Percentiles rank a stretch among this genome's conserved stretches.
Evolutionary conservation across 2,329 filamentous ascomycete species (phyloP).

Genomic region (Basipetospora chlamydospora): DNA sequence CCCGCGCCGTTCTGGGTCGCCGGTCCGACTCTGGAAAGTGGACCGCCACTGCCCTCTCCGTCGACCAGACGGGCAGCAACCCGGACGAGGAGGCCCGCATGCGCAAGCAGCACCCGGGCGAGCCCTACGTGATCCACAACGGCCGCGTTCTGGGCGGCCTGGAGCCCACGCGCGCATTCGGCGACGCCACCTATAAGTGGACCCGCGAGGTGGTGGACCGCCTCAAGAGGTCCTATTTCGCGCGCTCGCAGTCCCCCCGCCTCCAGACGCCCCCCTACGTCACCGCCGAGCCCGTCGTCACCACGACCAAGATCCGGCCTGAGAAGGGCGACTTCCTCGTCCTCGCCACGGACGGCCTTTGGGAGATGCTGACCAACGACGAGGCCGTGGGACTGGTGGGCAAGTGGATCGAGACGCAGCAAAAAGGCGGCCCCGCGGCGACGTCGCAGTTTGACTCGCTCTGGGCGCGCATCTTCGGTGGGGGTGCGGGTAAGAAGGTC

Average conservation of each 20-base stretch:
- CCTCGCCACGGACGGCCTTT: constrained; percentile 89
- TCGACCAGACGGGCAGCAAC: constrained; percentile 87
- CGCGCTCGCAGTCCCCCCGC: constrained; percentile 58
- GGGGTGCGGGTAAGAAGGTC: constrained; percentile 12
- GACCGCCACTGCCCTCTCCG: constrained; percentile 77
- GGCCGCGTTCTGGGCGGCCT: constrained; percentile 84
- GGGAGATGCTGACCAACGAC: constrained; percentile 99
- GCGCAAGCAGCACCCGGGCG: constrained; percentile 74
- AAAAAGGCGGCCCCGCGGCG: constrained; percentile 25
- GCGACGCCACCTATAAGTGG: constrained; percentile 97
- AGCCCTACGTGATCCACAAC: constrained; percentile 74
- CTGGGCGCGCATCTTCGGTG: constrained; percentile 46
- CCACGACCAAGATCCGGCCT: constrained; percentile 81
- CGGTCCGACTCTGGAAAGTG: constrained; percentile 70
- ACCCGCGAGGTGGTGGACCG: constrained; percentile 68
- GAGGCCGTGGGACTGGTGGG: constrained; percentile 94
- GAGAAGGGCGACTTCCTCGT: constrained; percentile 89
- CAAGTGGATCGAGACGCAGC: constrained; percentile 84
- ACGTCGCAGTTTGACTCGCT: constrained; percentile 50
- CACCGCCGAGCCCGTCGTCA: constrained; percentile 88
- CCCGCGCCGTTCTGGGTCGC: constrained; percentile 82
- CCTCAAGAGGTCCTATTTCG: constrained; percentile 77
- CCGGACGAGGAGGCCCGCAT: constrained; percentile 71
- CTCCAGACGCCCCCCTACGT: constrained; percentile 92
- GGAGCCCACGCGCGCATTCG: constrained; percentile 88